Base-by-base conservation (phyloP, 345 rosid species). In the Eucalyptus cloeziana region DNA sequence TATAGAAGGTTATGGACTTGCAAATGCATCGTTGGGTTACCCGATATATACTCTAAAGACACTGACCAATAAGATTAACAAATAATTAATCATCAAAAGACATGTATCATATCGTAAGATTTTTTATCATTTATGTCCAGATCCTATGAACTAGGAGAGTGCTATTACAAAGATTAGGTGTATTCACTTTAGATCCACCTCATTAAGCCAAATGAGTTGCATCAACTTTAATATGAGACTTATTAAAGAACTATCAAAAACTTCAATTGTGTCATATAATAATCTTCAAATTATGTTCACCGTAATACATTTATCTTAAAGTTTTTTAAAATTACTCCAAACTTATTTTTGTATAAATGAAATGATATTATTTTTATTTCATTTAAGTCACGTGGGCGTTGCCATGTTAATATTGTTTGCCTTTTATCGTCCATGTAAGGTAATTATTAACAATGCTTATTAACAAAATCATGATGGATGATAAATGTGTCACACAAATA, bases 331-430 rank as follows among this genome's bases (percentile, higher is more conserved):
- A 52, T 3, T 21, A 19, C 58, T 21, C 58, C 58, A 52, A 52
- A 52, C 58, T 52, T 52, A 52, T 52, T 3, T 21, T 8, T 21
- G 58, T 2, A 52, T 56, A 56, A 56, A 56, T 56, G 30, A 56
- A 56, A 56, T 25, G 3, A 56, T 24, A 56, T 56, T 56, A 9
- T 24, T 56, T 56, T 56, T 24, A 9, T 56, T 0, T 56, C 10
- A 56, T 10, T 56, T 56, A 56, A 56, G 30, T 56, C 30, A 9
- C 3, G 0, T 24, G 1, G 6, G 30, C 1, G 0, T 56, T 1
- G 1, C 13, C 30, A 0, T 56, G 30, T 10, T 22, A 56, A 56
- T 0, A 56, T 0, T 2, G 3, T 22, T 56, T 56, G 62, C 62
- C 30, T 56, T 56, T 24, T 10, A 56, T 56, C 6, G 0, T 56